phyloP scores from a whole-genome alignment of 352 stramenopile genomes.

The Globisporangium solare region DNA sequence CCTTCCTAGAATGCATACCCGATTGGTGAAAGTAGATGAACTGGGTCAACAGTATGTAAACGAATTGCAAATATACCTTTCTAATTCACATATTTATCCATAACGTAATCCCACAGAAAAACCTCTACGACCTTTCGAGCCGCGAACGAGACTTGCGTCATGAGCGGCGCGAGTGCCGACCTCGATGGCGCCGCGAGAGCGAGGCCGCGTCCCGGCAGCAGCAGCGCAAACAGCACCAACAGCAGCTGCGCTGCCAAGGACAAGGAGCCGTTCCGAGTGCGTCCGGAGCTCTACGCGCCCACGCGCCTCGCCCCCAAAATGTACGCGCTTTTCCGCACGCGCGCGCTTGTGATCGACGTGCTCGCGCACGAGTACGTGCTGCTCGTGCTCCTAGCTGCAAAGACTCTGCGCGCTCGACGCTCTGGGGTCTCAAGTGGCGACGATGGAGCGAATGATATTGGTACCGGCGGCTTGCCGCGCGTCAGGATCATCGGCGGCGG shows the following conservation, averaged over 20 bases:
- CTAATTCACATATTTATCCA: no score
- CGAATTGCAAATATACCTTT: neutral
- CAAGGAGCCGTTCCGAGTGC: constrained; percentile 12
- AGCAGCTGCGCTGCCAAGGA: neutral
- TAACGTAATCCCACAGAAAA: no score
- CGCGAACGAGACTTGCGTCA: neutral
- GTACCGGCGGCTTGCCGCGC: constrained; percentile 12
- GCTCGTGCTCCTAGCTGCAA: constrained; percentile 8
- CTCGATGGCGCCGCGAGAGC: no score
- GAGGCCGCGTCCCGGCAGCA: neutral
- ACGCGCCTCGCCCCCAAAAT: constrained; percentile 4
- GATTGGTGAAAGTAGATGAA: no score
- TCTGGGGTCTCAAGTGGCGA: neutral
- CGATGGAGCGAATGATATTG: no score
- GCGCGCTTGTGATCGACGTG: constrained; percentile 8
- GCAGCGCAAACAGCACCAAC: neutral
- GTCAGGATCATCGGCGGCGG: constrained; percentile 54
- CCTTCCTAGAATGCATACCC: no score
- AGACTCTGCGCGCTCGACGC: neutral
- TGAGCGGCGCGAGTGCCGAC: no score
- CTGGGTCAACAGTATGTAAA: neutral
- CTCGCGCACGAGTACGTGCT: constrained; percentile 11
- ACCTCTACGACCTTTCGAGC: no score
- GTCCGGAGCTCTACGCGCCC: constrained; percentile 6
- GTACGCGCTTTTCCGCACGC: constrained; percentile 7